These are phyloP conservation scores for Lojkania enalia DNA, from an alignment of 2,329 filamentous ascomycete genomes.

Conservation along the genomic window DNA sequence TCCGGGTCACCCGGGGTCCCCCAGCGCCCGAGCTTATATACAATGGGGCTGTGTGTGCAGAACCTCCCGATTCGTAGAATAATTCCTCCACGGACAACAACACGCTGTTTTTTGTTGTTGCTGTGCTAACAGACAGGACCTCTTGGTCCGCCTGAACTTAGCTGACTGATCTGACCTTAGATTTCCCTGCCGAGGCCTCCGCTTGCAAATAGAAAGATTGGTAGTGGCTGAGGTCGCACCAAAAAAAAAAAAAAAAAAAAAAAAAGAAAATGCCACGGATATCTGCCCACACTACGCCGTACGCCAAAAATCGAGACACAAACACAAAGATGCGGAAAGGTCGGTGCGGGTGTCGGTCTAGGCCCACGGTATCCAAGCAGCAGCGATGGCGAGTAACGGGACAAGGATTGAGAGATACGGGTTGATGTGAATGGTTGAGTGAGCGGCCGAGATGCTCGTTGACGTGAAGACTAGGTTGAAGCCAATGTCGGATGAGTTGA, in stretches of 20 bases:
- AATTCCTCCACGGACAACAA: no score
- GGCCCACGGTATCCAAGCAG: conserved; percentile 25
- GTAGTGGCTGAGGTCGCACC: no score
- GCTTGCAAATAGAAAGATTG: no score
- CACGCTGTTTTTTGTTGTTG: no score
- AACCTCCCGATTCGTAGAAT: conserved; percentile 16
- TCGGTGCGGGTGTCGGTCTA: no score
- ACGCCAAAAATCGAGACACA: no score
- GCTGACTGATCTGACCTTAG: no score
- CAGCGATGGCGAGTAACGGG: conserved; percentile 31
- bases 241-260: background rate
- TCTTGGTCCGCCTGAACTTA: no score
- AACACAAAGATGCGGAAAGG: no score
- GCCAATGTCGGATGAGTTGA: conserved; percentile 74
- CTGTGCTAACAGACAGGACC: no score
- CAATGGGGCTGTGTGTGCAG: conserved; percentile 21
- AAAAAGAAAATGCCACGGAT: background rate
- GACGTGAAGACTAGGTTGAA: conserved; percentile 76
- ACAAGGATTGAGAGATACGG: conserved; percentile 30
- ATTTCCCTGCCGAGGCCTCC: no score
- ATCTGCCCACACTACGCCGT: conserved; percentile 5
- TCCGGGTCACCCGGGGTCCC: conserved; percentile 6
- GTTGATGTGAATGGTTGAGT: conserved; percentile 28
- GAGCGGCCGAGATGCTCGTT: conserved; percentile 33
- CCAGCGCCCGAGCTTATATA: conserved; percentile 20